A percentile compares a stretch with the other conserved stretches of the same genome.
Evolutionary conservation across 306 rosid species (phyloP).

Genomic region (Cicer bijugum): DNA sequence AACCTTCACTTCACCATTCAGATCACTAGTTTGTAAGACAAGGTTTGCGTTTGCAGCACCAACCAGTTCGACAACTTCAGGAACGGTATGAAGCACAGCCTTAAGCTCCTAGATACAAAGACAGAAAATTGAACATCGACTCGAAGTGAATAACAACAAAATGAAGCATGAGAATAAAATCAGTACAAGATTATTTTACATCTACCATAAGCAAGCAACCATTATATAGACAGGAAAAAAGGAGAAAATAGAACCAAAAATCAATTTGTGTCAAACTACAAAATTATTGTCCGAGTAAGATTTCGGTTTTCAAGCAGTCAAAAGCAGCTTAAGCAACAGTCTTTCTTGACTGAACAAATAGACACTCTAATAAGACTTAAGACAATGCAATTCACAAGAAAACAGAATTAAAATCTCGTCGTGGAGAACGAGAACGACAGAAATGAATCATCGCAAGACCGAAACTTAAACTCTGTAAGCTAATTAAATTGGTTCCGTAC

Average conservation of each 20-base stretch:
- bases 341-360: slow-evolving; percentile 20
- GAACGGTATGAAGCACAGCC: slow-evolving; percentile 68
- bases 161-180: background rate
- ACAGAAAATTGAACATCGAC: slow-evolving; percentile 31
- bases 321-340: slow-evolving; percentile 19
- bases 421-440: background rate
- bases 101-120: slow-evolving; percentile 75
- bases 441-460: slow-evolving; percentile 14
- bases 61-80: slow-evolving; percentile 76
- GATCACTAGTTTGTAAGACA: slow-evolving; percentile 53
- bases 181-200: background rate
- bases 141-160: slow-evolving; percentile 28
- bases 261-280: background rate
- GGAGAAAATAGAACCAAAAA: background rate
- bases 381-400: slow-evolving; percentile 4
- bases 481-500: slow-evolving; percentile 16
- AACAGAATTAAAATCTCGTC: background rate
- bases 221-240: background rate
- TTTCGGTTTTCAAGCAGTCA: slow-evolving; percentile 33
- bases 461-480: background rate
- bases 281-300: background rate
- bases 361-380: background rate
- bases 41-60: slow-evolving; percentile 63
- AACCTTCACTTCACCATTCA: slow-evolving; percentile 59
- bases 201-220: slow-evolving; percentile 34